A percentile compares a stretch with the other conserved stretches of the same genome.
These are phyloP conservation scores for Malbranchea cinnamomea DNA, from an alignment of 2,329 filamentous ascomycete genomes.

Conservation along the genomic window DNA sequence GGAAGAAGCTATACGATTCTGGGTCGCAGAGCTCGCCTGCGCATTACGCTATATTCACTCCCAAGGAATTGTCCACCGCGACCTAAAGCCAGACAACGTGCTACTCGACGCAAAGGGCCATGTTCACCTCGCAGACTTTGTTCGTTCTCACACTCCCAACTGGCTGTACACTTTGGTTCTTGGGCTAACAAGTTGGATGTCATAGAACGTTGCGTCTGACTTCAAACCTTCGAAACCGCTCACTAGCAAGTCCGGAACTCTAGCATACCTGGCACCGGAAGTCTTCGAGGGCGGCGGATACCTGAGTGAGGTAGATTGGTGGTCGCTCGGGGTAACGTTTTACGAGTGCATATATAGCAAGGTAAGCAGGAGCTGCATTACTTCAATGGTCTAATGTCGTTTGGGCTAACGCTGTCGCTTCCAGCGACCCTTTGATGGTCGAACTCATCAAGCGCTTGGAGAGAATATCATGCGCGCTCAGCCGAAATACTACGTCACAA, in stretches of 20 bases:
- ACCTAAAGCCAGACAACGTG: conserved; percentile 87
- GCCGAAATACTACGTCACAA: conserved; percentile 82
- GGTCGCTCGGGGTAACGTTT: conserved; percentile 94
- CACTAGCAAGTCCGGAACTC: conserved; percentile 89
- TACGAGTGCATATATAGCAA: conserved; percentile 99
- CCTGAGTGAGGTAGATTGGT: conserved; percentile 86
- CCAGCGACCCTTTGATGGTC: conserved; percentile 84
- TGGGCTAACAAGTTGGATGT: neutral
- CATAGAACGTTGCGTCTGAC: conserved; percentile 89
- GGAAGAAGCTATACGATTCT: conserved; percentile 90
- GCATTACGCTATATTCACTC: conserved; percentile 74
- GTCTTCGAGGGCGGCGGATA: conserved; percentile 88
- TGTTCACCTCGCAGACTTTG: conserved; percentile 95
- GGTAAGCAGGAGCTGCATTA: conserved; percentile 45
- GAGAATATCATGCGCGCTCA: conserved; percentile 66
- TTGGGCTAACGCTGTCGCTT: conserved; percentile 17
- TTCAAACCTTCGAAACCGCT: conserved; percentile 66
- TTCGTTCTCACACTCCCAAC: conserved; percentile 32
- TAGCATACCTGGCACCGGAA: conserved; percentile 91
- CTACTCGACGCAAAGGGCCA: conserved; percentile 78
- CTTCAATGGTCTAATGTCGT: neutral
- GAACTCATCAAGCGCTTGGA: conserved; percentile 65
- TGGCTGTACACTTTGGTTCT: conserved; percentile 8
- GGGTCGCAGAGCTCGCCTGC: conserved; percentile 89
- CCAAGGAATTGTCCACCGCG: conserved; percentile 78